Percentiles rank a stretch among this genome's conserved stretches.
Conservation (phyloP, 768 basidiomycete genomes). For the Russula dissimulans region DNA sequence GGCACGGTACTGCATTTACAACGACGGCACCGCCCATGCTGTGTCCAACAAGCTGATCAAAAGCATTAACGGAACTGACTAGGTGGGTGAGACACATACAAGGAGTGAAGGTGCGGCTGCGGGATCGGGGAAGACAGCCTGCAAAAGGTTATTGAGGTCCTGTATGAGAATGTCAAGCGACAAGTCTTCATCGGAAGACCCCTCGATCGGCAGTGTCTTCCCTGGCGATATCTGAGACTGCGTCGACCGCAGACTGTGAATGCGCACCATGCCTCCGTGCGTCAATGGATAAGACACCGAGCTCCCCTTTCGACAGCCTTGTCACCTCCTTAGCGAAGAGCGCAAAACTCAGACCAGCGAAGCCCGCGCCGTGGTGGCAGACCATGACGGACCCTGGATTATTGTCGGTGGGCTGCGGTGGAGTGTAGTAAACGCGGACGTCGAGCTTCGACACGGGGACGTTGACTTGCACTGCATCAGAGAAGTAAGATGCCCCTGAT, state of each 20-base stretch:
- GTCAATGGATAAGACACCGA: constrained; percentile 78
- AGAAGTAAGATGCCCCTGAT: constrained; percentile 69
- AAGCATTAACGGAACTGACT: background rate
- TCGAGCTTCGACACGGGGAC: constrained; percentile 55
- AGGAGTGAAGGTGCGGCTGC: constrained; percentile 59
- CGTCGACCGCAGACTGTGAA: background rate
- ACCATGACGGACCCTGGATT: constrained; percentile 59
- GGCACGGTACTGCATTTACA: constrained; percentile 53
- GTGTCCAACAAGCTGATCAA: constrained; percentile 72
- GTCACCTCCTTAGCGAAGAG: constrained; percentile 76
- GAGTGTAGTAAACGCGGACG: constrained; percentile 77
- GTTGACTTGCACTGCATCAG: constrained; percentile 67
- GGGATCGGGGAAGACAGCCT: constrained; percentile 60
- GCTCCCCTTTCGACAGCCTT: constrained; percentile 51
- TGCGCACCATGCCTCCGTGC: constrained; percentile 77
- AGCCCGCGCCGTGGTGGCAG: constrained; percentile 94
- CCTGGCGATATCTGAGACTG: constrained; percentile 34
- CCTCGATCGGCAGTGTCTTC: constrained; percentile 45
- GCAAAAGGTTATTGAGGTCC: constrained; percentile 67
- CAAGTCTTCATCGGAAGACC: constrained; percentile 44
- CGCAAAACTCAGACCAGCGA: constrained; percentile 84
- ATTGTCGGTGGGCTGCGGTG: constrained; percentile 43
- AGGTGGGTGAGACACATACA: constrained; percentile 36
- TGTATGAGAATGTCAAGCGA: constrained; percentile 60
- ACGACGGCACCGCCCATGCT: constrained; percentile 95